Conservation (phyloP, 176 grass and related monocot genomes). For the Carex myosuroides region DNA sequence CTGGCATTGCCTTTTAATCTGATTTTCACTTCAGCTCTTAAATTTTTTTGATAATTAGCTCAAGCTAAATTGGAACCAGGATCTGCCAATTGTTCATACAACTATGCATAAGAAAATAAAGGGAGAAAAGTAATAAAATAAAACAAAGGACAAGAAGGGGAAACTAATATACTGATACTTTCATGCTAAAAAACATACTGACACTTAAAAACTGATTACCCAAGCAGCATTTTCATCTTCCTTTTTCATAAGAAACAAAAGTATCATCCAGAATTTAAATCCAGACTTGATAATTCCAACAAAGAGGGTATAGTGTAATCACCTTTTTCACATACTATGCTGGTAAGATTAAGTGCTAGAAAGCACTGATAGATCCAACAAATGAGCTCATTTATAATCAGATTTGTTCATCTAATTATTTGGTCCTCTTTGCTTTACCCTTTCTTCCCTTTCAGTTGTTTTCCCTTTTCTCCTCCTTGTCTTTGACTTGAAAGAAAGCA, state of each 20-base stretch:
- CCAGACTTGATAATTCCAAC: neutral
- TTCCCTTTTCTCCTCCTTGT: neutral
- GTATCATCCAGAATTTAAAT: neutral
- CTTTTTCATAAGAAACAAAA: neutral
- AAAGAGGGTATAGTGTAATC: neutral
- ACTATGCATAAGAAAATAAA: slow-evolving; percentile 15
- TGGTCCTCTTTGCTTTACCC: neutral
- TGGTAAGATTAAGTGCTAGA: neutral
- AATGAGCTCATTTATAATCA: slow-evolving; percentile 12
- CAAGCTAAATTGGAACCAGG: slow-evolving; percentile 15
- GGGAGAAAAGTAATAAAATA: neutral
- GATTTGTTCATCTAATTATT: slow-evolving; percentile 6
- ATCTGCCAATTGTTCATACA: slow-evolving; percentile 26
- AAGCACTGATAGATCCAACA: slow-evolving; percentile 11
- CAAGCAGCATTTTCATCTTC: neutral
- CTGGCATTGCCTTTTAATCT: slow-evolving; percentile 74
- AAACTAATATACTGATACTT: slow-evolving; percentile 15
- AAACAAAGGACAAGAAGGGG: slow-evolving; percentile 13
- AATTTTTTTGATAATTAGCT: neutral
- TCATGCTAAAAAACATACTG: neutral
- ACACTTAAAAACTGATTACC: neutral
- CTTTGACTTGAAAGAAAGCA: slow-evolving; percentile 14
- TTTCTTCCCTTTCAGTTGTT: neutral
- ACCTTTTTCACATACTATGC: slow-evolving; percentile 19
- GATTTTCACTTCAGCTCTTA: slow-evolving; percentile 15